These are phyloP conservation scores for Cordyceps javanica DNA, from an alignment of 2,329 filamentous ascomycete genomes.

Conservation along the genomic window DNA sequence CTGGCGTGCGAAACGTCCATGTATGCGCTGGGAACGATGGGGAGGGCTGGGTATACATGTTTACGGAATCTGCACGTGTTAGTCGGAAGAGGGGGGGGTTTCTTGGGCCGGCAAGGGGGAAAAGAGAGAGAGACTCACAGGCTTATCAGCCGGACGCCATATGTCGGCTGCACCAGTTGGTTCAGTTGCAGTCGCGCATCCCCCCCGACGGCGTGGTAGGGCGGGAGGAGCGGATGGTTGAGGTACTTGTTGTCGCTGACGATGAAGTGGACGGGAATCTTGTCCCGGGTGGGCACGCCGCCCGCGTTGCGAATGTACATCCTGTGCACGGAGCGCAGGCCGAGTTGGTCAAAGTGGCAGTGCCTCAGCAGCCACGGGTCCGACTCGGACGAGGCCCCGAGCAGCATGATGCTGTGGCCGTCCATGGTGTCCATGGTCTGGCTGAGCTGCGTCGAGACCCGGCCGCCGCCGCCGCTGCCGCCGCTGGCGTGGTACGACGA, in stretches of 20 bases:
- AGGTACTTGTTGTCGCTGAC: constrained; percentile 14
- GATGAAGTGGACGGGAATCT: constrained; percentile 27
- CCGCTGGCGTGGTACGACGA: background rate
- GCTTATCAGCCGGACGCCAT: constrained; percentile 11
- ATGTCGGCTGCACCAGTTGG: constrained; percentile 6
- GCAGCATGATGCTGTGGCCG: constrained; percentile 23
- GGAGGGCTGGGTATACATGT: constrained; percentile 13
- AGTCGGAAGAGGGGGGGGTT: background rate
- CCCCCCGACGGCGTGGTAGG: background rate
- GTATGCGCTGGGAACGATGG: constrained; percentile 12
- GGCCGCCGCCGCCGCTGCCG: background rate
- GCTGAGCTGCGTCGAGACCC: constrained; percentile 14
- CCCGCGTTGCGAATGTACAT: constrained; percentile 32
- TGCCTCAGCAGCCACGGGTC: constrained; percentile 31
- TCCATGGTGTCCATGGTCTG: constrained; percentile 25
- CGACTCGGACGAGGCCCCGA: constrained; percentile 27
- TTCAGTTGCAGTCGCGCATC: constrained; percentile 5
- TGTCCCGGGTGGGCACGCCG: constrained; percentile 26
- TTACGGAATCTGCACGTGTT: constrained; percentile 12
- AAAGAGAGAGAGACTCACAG: constrained; percentile 5
- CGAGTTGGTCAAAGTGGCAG: constrained; percentile 30
- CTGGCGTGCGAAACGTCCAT: background rate
- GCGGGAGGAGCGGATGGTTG: background rate
- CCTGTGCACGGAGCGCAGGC: constrained; percentile 28
- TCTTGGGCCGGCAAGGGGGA: too few species aligned